These are phyloP conservation scores for Chaetomiaceae sp. DNA, from an alignment of 2,329 filamentous ascomycete genomes.

Conservation along the genomic window DNA sequence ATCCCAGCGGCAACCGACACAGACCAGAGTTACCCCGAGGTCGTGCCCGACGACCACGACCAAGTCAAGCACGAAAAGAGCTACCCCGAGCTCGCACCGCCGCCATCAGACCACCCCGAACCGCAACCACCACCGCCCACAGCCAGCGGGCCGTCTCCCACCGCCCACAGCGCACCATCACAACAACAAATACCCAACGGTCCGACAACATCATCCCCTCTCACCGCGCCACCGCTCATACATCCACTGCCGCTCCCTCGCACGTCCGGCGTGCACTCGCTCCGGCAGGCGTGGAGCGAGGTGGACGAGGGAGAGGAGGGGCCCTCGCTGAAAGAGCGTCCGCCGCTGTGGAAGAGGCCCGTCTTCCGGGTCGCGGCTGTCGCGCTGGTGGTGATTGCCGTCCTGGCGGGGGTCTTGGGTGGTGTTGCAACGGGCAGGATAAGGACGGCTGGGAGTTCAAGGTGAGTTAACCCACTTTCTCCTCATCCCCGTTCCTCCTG, in stretches of 20 bases:
- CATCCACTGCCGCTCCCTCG: neutral
- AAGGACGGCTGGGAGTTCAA: neutral
- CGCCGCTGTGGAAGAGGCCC: constrained; percentile 8
- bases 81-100: constrained; percentile 13
- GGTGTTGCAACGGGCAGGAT: constrained; percentile 19
- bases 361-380: constrained; percentile 13
- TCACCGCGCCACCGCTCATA: neutral
- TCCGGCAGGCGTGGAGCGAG: constrained; percentile 18
- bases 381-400: constrained; percentile 10
- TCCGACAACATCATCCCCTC: neutral
- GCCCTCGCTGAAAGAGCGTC: neutral
- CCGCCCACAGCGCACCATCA: neutral
- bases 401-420: constrained; percentile 19
- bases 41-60: constrained; percentile 10
- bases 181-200: neutral
- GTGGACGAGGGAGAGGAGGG: neutral
- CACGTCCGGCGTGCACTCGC: constrained; percentile 14
- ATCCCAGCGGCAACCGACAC: constrained; percentile 5
- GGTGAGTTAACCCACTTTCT: neutral
- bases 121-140: neutral
- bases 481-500: neutral
- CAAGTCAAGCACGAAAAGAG: constrained; percentile 12
- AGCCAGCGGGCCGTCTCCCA: neutral
- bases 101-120: neutral
- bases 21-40: constrained; percentile 10